Base-by-base conservation (phyloP, 2,329 filamentous ascomycete species). In the Sporothrix luriei region DNA sequence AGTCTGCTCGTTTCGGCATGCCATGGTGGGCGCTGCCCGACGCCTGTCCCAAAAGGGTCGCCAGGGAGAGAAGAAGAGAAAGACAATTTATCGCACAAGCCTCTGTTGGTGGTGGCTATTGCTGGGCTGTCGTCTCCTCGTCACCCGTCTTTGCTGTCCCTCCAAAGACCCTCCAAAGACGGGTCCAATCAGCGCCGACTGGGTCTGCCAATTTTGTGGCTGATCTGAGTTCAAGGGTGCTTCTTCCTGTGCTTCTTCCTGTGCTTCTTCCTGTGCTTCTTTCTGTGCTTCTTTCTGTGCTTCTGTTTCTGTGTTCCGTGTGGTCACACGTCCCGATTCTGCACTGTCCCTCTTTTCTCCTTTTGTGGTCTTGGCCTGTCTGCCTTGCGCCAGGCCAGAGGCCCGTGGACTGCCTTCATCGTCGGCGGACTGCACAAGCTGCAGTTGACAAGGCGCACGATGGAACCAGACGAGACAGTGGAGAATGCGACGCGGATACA, bases 381-480 rank as follows among this genome's bases (percentile, higher is more conserved):
- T 57, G 54, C 54, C 54, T 57, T 55, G 52, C 54, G 54, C 54
- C 29, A 57, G 54, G 16, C 26, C 29, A 57, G 29, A 57, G n/a
- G n/a, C 14, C 26, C 24, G 5, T 11, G 1, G 51, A 29, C 14
- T 5, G 21, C 10, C 24, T 24, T 54, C 51, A 54, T 54, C 24
- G 24, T 54, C 24, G 24, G 14, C 51, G 24, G 24, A 52, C n/a
- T 13, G 21, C 49, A 52, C 14, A 19, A 51, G 48, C 21, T 54
- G 51, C 24, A 54, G 21, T 14, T 11, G 51, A 29, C 51, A 29
- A 54, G 51, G 51, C 51, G 51, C 51, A 29, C 51, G 24, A 54
- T 29, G 21, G 40, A 46, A 33, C 33, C 9, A 5, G 33, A 33
- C 33, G 9, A 33, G 51, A 14, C 11, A 54, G 51, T 54, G 51